Conservation (phyloP, 495 filamentous ascomycete genomes). For the Haplographium delicatum region DNA sequence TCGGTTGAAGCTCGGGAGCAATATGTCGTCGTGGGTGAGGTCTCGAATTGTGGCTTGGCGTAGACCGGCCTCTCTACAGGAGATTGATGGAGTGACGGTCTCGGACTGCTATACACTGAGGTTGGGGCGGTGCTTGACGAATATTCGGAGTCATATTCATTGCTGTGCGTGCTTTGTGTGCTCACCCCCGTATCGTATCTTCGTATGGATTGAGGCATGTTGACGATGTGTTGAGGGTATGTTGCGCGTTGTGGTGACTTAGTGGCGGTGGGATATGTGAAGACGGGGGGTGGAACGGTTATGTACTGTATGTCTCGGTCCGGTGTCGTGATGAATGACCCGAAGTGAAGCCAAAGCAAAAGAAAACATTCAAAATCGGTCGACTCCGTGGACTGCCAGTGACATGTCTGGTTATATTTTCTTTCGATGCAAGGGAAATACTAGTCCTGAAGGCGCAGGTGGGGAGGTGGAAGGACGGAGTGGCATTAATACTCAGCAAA, state of each 20-base stretch:
- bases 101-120: conserved; percentile 51
- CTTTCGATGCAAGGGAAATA: no score
- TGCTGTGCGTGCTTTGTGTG: conserved; percentile 51
- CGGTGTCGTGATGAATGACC: background rate
- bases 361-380: conserved; percentile 8
- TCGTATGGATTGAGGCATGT: conserved; percentile 13
- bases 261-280: background rate
- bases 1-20: conserved; percentile 63
- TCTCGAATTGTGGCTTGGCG: conserved; percentile 38
- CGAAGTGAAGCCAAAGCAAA: background rate
- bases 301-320: background rate
- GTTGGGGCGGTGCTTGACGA: conserved; percentile 69
- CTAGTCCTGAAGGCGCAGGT: no score
- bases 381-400: conserved; percentile 4
- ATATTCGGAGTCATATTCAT: conserved; percentile 56
- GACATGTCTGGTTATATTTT: conserved; percentile 22
- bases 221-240: conserved; percentile 1
- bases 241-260: background rate
- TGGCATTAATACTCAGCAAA: background rate
- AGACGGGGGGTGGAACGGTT: background rate
- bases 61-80: conserved; percentile 35
- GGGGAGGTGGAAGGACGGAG: background rate
- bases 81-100: conserved; percentile 42
- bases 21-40: conserved; percentile 41
- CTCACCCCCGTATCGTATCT: conserved; percentile 26